These are phyloP conservation scores for Bryoglossum gracile DNA, from an alignment of 495 filamentous ascomycete species.

Conservation along the genomic window DNA sequence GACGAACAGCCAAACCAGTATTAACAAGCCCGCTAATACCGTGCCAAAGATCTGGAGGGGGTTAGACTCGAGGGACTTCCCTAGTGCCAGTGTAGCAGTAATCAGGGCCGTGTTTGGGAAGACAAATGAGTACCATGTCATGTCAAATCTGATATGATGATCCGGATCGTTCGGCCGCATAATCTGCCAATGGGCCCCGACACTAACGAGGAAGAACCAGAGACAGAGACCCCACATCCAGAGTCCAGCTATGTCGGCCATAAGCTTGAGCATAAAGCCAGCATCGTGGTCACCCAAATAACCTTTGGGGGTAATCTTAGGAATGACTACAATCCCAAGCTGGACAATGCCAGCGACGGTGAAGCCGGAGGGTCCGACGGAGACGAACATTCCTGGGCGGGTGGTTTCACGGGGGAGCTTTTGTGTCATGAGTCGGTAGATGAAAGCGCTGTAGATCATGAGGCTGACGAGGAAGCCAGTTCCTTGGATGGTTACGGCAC, in stretches of 20 bases:
- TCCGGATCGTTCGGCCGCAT: constrained; percentile 40
- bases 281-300: constrained; percentile 33
- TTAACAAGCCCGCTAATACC: constrained; percentile 51
- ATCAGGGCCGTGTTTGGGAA: constrained; percentile 79
- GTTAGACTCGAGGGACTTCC: constrained; percentile 51
- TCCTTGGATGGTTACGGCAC: constrained; percentile 68
- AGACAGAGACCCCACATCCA: constrained; percentile 83
- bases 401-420: constrained; percentile 72
- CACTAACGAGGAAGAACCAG: constrained; percentile 80
- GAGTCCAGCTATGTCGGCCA: constrained; percentile 45
- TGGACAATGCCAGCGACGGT: constrained; percentile 60
- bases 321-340: constrained; percentile 33
- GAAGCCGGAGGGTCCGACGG: constrained; percentile 72
- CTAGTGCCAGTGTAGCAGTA: constrained; percentile 68
- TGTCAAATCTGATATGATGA: constrained; percentile 60
- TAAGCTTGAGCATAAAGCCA: constrained; percentile 32
- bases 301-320: constrained; percentile 32
- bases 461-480: constrained; percentile 79
- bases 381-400: constrained; percentile 80
- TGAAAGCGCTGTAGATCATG: constrained; percentile 80
- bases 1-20: constrained; percentile 66
- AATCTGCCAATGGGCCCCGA: constrained; percentile 69
- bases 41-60: constrained; percentile 62
- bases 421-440: constrained; percentile 87
- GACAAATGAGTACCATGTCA: constrained; percentile 76